phyloP scores from a whole-genome alignment of 306 rosid genomes.

The Dalbergia cultrata region DNA sequence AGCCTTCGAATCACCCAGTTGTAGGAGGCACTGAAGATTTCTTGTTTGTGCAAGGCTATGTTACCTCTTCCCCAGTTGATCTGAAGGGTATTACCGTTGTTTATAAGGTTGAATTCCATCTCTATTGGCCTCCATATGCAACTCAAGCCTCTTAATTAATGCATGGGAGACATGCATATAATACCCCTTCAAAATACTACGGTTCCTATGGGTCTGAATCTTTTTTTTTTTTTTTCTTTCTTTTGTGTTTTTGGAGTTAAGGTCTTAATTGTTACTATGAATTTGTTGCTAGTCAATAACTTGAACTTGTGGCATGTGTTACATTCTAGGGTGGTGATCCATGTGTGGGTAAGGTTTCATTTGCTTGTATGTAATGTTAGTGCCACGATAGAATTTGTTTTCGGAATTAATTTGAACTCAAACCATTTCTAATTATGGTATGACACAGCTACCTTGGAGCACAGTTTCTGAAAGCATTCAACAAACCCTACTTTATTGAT shows the following conservation, averaged over 20 bases:
- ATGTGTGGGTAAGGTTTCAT: not conserved
- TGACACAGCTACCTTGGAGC: not conserved
- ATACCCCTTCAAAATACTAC: too few species aligned
- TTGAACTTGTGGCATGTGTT: not conserved
- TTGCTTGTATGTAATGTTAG: not conserved
- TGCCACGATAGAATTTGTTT: not conserved
- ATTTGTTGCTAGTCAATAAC: constrained; percentile 22
- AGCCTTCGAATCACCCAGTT: constrained; percentile 66
- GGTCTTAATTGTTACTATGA: constrained; percentile 3
- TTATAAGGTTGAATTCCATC: constrained; percentile 73
- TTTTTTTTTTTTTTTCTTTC: too few species aligned
- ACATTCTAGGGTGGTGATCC: not conserved
- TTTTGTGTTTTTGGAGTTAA: not conserved
- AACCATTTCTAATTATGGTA: not conserved
- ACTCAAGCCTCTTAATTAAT: constrained; percentile 47
- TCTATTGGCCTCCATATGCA: constrained; percentile 91
- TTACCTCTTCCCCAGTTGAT: constrained; percentile 69
- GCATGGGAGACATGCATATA: not conserved
- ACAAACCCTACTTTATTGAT: not conserved
- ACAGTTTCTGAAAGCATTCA: constrained; percentile 23
- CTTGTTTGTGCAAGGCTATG: constrained; percentile 75
- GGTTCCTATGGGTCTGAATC: not conserved
- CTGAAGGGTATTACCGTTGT: constrained; percentile 57
- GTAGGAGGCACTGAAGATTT: constrained; percentile 87
- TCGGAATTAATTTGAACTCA: not conserved